Conservation (phyloP, 2,329 filamentous ascomycete species). For the Cyclaneusma minus region DNA sequence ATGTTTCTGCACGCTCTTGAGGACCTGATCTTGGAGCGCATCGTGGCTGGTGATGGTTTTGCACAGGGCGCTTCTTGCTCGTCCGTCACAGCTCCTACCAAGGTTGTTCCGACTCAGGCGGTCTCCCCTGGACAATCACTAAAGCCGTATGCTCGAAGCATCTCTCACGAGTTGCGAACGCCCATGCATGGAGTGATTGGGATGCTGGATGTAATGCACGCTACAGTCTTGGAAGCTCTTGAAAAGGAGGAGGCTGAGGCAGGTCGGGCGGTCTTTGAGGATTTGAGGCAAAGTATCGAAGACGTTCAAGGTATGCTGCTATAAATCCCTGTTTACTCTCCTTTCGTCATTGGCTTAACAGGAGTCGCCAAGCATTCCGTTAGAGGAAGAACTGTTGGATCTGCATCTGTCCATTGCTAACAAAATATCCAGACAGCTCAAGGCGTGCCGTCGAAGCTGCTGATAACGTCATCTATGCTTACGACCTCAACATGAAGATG, state of each 20-base stretch:
- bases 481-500: conserved; percentile 60
- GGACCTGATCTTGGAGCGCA: conserved; percentile 44
- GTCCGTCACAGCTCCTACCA: conserved; percentile 16
- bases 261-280: conserved; percentile 39
- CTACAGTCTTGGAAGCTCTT: conserved; percentile 51
- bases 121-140: conserved; percentile 46
- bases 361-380: too few species aligned
- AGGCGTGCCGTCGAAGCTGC: conserved; percentile 57
- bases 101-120: conserved; percentile 36
- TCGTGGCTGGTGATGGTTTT: conserved; percentile 36
- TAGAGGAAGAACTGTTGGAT: neutral
- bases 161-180: conserved; percentile 57
- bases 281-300: conserved; percentile 54
- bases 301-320: conserved; percentile 42
- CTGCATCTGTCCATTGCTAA: conserved; percentile 4
- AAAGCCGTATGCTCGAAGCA: conserved; percentile 55
- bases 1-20: conserved; percentile 54
- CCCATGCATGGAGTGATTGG: conserved; percentile 65
- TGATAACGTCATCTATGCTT: conserved; percentile 62
- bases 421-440: conserved; percentile 39
- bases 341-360: too few species aligned
- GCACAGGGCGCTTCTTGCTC: conserved; percentile 15
- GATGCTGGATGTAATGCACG: conserved; percentile 65
- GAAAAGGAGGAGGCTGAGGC: conserved; percentile 33
- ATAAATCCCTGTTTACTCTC: conserved; percentile 1